Evolutionary conservation across 169 alveolate genomes (phyloP).

Genomic region (Eimeria maxima): DNA sequence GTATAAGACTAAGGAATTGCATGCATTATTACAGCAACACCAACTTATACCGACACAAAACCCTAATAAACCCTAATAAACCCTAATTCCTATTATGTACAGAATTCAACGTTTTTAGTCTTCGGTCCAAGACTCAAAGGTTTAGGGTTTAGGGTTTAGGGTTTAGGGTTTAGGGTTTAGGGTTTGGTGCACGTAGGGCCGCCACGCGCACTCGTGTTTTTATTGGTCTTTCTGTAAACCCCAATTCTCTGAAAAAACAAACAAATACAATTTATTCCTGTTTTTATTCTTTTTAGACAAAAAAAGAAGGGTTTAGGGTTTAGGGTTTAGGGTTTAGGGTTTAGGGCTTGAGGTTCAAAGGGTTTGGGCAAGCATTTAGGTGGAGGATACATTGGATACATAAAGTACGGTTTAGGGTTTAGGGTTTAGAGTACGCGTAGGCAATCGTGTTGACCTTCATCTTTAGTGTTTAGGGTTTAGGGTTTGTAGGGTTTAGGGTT

Average conservation of each 20-base stretch:
- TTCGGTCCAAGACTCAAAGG: too few relatives aligned
- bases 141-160: constrained; percentile 36
- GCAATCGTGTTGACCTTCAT: background rate
- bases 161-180: constrained; percentile 30
- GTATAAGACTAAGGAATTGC: background rate
- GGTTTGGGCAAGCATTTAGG: too few relatives aligned
- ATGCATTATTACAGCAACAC: background rate
- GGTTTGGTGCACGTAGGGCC: background rate
- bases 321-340: background rate
- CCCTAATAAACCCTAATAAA: constrained; percentile 4
- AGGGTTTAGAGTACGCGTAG: background rate
- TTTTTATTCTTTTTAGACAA: background rate
- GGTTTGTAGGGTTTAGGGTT: background rate
- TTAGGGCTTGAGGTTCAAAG: background rate
- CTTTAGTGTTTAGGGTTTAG: background rate
- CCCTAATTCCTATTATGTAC: background rate
- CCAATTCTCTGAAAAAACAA: too few relatives aligned
- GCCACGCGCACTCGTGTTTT: background rate
- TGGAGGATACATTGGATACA: background rate
- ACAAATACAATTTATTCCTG: too few relatives aligned
- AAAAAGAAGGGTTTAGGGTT: background rate
- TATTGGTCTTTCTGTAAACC: background rate
- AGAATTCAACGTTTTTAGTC: too few relatives aligned
- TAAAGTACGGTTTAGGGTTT: background rate
- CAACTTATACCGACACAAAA: background rate